Evolutionary conservation across 768 basidiomycete species (phyloP).

Genomic region (Trametes maxima): DNA sequence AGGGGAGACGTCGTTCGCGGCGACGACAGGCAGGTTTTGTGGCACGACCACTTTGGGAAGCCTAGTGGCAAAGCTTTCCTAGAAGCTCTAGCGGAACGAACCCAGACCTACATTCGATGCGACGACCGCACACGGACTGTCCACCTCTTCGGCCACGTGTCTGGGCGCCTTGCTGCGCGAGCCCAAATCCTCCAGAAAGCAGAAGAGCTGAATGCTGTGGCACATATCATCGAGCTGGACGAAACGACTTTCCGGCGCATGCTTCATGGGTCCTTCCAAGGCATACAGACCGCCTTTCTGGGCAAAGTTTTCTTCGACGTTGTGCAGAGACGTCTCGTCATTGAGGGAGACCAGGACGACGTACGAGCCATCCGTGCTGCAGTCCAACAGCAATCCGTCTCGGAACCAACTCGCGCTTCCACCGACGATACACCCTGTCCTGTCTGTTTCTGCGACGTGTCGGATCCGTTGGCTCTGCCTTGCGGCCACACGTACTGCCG

Average conservation of each 20-base stretch:
- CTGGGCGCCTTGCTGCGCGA: conserved; percentile 36
- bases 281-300: conserved; percentile 42
- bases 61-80: no score
- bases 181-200: conserved; percentile 40
- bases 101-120: no score
- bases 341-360: conserved; percentile 39
- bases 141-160: conserved; percentile 42
- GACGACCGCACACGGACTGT: conserved; percentile 44
- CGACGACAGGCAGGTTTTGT: conserved; percentile 36
- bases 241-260: conserved; percentile 39
- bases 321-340: conserved; percentile 40
- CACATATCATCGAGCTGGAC: conserved; percentile 41
- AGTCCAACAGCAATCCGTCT: neutral
- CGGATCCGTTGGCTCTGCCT: conserved; percentile 27
- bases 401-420: neutral
- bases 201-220: conserved; percentile 39
- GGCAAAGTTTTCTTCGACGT: conserved; percentile 48
- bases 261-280: conserved; percentile 41
- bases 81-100: no score
- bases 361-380: conserved; percentile 9
- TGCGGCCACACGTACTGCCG: conserved; percentile 59
- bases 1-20: conserved; percentile 41
- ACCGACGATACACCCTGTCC: conserved; percentile 26
- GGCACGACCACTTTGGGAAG: conserved; percentile 57
- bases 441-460: conserved; percentile 33